These are phyloP conservation scores for Ailanthus altissimus DNA, from an alignment of 345 rosid species.

Conservation along the genomic window DNA sequence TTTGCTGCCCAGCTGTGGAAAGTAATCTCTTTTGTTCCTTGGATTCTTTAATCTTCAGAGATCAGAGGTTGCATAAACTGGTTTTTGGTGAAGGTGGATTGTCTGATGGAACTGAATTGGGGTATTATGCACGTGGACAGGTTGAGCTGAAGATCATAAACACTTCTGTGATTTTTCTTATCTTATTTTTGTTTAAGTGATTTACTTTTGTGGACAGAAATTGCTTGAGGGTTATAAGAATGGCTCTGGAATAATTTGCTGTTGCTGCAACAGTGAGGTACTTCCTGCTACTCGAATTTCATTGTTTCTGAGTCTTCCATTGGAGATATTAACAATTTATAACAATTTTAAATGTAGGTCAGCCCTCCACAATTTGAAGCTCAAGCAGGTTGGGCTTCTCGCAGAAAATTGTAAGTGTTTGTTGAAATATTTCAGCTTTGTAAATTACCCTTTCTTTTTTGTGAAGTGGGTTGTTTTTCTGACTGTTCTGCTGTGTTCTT, in stretches of 20 bases:
- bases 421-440: neutral
- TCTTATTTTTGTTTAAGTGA: slow-evolving; percentile 34
- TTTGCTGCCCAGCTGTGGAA: slow-evolving; percentile 21
- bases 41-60: slow-evolving; percentile 46
- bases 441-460: neutral
- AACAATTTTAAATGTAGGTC: slow-evolving; percentile 56
- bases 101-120: slow-evolving; percentile 98
- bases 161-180: slow-evolving; percentile 22
- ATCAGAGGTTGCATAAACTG: slow-evolving; percentile 77
- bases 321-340: slow-evolving; percentile 18
- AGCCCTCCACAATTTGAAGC: slow-evolving; percentile 96
- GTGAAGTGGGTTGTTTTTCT: slow-evolving; percentile 4
- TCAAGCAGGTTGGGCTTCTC: slow-evolving; percentile 99
- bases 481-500: slow-evolving; percentile 24
- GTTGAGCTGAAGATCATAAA: slow-evolving; percentile 43
- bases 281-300: slow-evolving; percentile 28
- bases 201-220: slow-evolving; percentile 61
- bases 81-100: slow-evolving; percentile 82
- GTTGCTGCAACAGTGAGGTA: slow-evolving; percentile 94
- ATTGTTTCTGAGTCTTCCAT: slow-evolving; percentile 11
- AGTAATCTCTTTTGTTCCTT: slow-evolving; percentile 15
- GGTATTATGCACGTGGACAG: slow-evolving; percentile 92
- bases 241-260: slow-evolving; percentile 80
- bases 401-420: slow-evolving; percentile 84
- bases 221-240: slow-evolving; percentile 85